phyloP scores from a whole-genome alignment of 2,329 filamentous ascomycete genomes.

The Gnomoniopsis sp. region DNA sequence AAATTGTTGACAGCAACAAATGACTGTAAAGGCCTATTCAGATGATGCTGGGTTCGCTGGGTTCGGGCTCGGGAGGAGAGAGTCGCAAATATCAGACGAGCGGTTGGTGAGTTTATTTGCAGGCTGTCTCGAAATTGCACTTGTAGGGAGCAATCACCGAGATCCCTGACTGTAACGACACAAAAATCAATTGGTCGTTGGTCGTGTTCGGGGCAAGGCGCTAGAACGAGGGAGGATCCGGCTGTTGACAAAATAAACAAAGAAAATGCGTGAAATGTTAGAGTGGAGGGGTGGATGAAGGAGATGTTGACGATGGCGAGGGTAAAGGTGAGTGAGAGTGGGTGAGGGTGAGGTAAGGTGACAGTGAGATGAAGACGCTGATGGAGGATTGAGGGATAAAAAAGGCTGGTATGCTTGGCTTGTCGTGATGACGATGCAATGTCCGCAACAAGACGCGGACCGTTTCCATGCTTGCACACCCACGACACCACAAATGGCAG shows the following conservation, averaged over 20 bases:
- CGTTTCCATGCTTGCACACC: neutral
- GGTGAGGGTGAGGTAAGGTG: slow-evolving; percentile 6
- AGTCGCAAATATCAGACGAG: neutral
- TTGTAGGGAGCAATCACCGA: slow-evolving; percentile 20
- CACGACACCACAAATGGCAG: neutral
- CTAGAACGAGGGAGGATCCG: slow-evolving; percentile 13
- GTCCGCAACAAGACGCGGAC: neutral
- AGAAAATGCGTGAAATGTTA: neutral
- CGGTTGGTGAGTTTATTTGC: neutral
- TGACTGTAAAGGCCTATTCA: too few species aligned
- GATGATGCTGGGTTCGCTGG: too few species aligned
- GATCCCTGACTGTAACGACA: slow-evolving; percentile 31
- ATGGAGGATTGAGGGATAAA: neutral
- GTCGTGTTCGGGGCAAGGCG: slow-evolving; percentile 12
- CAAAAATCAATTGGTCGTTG: slow-evolving; percentile 37
- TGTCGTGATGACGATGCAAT: neutral
- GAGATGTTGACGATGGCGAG: slow-evolving; percentile 12
- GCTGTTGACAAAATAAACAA: slow-evolving; percentile 12
- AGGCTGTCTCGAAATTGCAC: slow-evolving; percentile 6
- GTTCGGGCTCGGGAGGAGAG: too few species aligned
- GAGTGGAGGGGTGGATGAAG: slow-evolving; percentile 8
- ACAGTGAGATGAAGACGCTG: neutral
- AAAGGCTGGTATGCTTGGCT: neutral
- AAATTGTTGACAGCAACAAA: too few species aligned
- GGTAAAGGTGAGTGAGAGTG: neutral